Evolutionary conservation across 805 yeast genomes (phyloP).

Genomic region (Scheffersomyces stipitis): DNA sequence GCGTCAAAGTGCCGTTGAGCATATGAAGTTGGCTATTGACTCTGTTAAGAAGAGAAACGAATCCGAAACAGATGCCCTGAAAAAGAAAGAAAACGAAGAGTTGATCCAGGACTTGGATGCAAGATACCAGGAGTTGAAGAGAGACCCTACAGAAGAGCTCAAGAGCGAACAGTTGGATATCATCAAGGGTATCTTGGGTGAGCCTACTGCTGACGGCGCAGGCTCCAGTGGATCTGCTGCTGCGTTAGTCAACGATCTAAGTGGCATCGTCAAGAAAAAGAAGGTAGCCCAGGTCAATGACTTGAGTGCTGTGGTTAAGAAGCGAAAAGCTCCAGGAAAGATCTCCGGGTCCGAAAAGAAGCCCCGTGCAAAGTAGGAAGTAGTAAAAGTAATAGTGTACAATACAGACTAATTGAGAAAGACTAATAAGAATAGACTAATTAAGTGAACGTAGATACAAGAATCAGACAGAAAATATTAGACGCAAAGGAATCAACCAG

Average conservation of each 20-base stretch:
- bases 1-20: constrained; percentile 51
- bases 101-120: constrained; percentile 56
- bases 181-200: constrained; percentile 58
- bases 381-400: too few relatives aligned
- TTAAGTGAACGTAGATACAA: too few relatives aligned
- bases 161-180: constrained; percentile 52
- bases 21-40: constrained; percentile 52
- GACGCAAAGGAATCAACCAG: too few relatives aligned
- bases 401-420: too few relatives aligned
- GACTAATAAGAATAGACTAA: too few relatives aligned
- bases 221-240: constrained; percentile 5
- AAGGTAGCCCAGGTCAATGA: constrained; percentile 48
- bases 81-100: constrained; percentile 45
- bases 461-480: too few relatives aligned
- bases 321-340: constrained; percentile 27
- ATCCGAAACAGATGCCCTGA: constrained; percentile 40
- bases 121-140: constrained; percentile 54
- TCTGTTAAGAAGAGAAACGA: constrained; percentile 40
- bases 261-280: constrained; percentile 60
- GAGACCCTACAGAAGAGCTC: constrained; percentile 49
- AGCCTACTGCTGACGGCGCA: constrained; percentile 21
- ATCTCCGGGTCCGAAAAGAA: not conserved
- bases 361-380: too few relatives aligned
- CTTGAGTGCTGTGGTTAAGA: constrained; percentile 60
- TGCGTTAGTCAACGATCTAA: constrained; percentile 56